phyloP scores from a whole-genome alignment of 495 filamentous ascomycete species.

The Podospora pseudopauciseta region DNA sequence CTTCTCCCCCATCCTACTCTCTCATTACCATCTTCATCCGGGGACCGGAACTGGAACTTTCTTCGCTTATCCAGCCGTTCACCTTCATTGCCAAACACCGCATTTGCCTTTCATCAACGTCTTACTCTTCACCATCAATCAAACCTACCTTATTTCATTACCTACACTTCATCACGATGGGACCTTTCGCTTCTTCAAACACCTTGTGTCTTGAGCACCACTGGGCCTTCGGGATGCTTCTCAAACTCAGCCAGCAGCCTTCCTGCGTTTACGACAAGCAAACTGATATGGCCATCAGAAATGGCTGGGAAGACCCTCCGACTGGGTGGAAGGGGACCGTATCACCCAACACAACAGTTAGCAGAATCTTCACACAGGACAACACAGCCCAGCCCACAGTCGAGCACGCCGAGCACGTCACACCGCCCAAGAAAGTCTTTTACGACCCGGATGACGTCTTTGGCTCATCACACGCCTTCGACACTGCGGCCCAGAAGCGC shows the following conservation, averaged over 20 bases:
- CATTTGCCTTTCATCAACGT: too few species aligned
- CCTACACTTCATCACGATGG: too few species aligned
- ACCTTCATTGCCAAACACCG: too few species aligned
- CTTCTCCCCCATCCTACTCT: background rate
- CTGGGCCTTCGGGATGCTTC: background rate
- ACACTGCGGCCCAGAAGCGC: too few species aligned
- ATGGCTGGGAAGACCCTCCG: background rate
- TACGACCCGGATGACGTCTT: too few species aligned
- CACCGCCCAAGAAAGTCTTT: background rate
- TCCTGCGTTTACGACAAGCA: background rate
- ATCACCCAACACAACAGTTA: background rate
- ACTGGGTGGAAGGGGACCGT: background rate
- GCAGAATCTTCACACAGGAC: background rate
- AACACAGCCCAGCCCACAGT: background rate
- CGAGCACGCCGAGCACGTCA: background rate
- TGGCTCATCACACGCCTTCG: too few species aligned
- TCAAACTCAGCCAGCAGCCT: background rate
- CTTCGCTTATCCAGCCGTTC: too few species aligned
- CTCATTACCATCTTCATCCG: background rate
- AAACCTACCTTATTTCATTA: too few species aligned
- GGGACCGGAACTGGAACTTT: too few species aligned
- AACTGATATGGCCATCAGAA: too few species aligned
- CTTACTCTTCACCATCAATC: too few species aligned
- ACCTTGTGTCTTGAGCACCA: background rate
- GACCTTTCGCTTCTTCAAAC: too few species aligned